phyloP scores from a whole-genome alignment of 345 rosid species.

The Lepidium aucheri region DNA sequence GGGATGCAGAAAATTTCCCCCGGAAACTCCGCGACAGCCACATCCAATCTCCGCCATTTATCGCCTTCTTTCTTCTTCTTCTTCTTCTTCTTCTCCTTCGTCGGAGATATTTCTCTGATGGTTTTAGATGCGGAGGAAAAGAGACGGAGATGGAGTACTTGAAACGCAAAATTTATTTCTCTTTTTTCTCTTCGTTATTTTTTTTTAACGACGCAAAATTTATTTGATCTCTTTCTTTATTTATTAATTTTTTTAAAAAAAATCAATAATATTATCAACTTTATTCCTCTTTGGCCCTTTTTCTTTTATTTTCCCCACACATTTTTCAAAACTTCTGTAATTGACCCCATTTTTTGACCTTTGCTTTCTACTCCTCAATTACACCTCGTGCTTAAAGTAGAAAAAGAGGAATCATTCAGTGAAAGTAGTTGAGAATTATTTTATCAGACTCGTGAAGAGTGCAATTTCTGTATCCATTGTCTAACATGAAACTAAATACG shows the following conservation, averaged over 20 bases:
- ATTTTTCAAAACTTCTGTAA: neutral
- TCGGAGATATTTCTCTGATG: slow-evolving; percentile 32
- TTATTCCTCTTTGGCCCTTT: neutral
- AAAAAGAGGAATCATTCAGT: neutral
- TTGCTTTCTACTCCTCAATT: neutral
- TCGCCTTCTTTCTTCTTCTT: neutral
- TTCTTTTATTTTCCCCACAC: neutral
- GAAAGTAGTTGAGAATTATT: neutral
- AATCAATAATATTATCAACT: neutral
- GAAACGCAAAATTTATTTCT: neutral
- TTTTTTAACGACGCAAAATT: neutral
- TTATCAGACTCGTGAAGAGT: neutral
- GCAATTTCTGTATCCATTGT: neutral
- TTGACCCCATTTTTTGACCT: neutral
- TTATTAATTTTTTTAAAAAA: neutral
- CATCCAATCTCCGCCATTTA: slow-evolving; percentile 44
- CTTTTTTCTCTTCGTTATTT: neutral
- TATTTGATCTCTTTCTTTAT: neutral
- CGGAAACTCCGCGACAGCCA: slow-evolving; percentile 31
- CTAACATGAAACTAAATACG: neutral
- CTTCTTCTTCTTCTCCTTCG: slow-evolving; percentile 9
- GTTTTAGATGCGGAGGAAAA: slow-evolving; percentile 31
- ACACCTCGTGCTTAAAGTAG: neutral
- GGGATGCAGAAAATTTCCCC: slow-evolving; percentile 24
- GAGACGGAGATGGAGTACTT: slow-evolving; percentile 30